Conservation (phyloP, 441 rosid genomes). For the Cnidoscolus chayamansa region DNA sequence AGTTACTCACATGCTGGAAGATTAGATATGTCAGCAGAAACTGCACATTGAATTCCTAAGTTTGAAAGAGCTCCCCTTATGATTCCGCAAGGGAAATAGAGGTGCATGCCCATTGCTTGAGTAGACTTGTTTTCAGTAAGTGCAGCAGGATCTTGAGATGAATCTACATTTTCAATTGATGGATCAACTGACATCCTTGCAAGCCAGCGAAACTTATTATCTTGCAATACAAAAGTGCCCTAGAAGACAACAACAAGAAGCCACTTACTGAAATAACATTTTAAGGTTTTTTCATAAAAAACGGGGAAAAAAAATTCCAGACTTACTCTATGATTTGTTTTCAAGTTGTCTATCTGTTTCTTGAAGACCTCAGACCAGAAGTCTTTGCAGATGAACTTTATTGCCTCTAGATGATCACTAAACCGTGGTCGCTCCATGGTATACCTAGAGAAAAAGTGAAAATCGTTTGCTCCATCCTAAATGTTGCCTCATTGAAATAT, state of each 20-base stretch:
- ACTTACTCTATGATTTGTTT: conserved; percentile 86
- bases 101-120: conserved; percentile 75
- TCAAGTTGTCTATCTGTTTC: conserved; percentile 96
- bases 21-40: conserved; percentile 89
- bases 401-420: conserved; percentile 89
- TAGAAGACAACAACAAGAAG: conserved; percentile 34
- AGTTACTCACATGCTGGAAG: conserved; percentile 85
- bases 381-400: conserved; percentile 97
- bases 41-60: conserved; percentile 93
- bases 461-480: not conserved
- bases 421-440: conserved; percentile 94
- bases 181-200: conserved; percentile 69
- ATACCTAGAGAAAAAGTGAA: conserved; percentile 45
- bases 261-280: not conserved
- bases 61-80: conserved; percentile 97
- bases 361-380: conserved; percentile 97
- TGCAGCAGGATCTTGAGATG: conserved; percentile 48
- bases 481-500: too few relatives aligned
- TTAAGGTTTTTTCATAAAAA: too few relatives aligned
- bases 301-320: not conserved
- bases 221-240: conserved; percentile 99
- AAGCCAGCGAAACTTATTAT: conserved; percentile 85
- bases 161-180: conserved; percentile 43
- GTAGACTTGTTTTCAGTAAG: conserved; percentile 60
- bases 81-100: conserved; percentile 94